Evolutionary conservation across 495 filamentous ascomycete genomes (phyloP).

Genomic region (Trichoderma erinaceum): DNA sequence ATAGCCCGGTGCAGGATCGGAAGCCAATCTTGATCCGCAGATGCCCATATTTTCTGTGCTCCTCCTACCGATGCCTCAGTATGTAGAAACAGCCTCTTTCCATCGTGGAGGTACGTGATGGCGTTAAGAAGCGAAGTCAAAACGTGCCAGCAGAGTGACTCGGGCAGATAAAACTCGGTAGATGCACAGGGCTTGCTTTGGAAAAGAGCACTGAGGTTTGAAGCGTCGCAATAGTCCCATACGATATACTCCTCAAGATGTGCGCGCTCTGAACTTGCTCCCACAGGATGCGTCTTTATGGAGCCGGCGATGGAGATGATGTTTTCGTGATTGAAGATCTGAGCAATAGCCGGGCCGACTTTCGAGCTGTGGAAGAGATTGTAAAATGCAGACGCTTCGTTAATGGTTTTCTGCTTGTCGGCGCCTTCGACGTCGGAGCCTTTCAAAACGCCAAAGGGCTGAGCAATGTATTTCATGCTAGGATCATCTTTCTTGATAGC

Average conservation of each 20-base stretch:
- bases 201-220: constrained; percentile 22
- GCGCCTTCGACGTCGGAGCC: neutral
- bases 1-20: constrained; percentile 42
- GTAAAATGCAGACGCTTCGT: neutral
- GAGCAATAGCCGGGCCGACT: constrained; percentile 8
- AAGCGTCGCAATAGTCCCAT: constrained; percentile 39
- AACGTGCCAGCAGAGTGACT: constrained; percentile 42
- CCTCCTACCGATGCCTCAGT: neutral
- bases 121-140: constrained; percentile 32
- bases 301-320: constrained; percentile 30
- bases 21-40: constrained; percentile 34
- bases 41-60: neutral
- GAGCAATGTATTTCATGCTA: neutral
- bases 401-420: neutral
- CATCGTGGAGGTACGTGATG: constrained; percentile 40
- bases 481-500: neutral
- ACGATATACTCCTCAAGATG: constrained; percentile 21
- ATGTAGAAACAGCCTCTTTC: constrained; percentile 19
- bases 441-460: neutral
- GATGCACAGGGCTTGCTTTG: neutral
- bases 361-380: neutral
- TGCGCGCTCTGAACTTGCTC: neutral
- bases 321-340: constrained; percentile 40
- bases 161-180: constrained; percentile 24
- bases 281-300: neutral